Base-by-base conservation (phyloP, 495 filamentous ascomycete genomes). In the Podospora australis region DNA sequence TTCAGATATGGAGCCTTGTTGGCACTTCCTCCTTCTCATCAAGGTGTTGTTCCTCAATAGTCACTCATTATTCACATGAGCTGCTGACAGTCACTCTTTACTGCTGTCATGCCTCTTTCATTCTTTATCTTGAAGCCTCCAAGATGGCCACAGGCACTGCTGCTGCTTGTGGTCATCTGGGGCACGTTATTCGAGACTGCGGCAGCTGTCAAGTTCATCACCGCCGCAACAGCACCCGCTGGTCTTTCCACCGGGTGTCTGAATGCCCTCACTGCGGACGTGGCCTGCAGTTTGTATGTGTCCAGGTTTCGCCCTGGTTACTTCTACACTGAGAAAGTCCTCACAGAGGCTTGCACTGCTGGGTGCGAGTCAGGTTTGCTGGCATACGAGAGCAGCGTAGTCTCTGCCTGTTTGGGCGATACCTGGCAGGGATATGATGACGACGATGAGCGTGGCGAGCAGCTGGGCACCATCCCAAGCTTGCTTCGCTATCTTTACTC, bases 351-450 rank as follows among this genome's bases (percentile, higher is more conserved):
- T 5, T 52, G 49, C 28, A 46, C 49, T 23, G 2, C 42, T 3
- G 42, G 22, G 11, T 52, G 49, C 43, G 30, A 23, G 3, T 11
- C 43, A 21, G 42, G 43, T 13, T 43, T 52, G 8, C 8, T 16
- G 11, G 23, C 42, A 6, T 52, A 30, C 25, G 9, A 35, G n/a
- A 22, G 10, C 11, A 25, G 23, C 6, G 49, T 52, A 4, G 24
- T 14, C 11, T 46, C 42, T n/a, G 51, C 51, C 11, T 57, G 54
- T 42, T 28, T 6, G 26, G 11, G 11, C 11, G 26, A 29, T 6
- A 29, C 26, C 26, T 6, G 6, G 6, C 6, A 6, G 6, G 26
- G 26, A 29, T 29, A 6, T 29, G 6, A 6, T 29, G 26, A 29
- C 11, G 6, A 6, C 6, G 11, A 29, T 11, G 6, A 6, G 6